phyloP scores from a whole-genome alignment of 1,284 basidiomycete species.

The Meira miltonrushii region DNA sequence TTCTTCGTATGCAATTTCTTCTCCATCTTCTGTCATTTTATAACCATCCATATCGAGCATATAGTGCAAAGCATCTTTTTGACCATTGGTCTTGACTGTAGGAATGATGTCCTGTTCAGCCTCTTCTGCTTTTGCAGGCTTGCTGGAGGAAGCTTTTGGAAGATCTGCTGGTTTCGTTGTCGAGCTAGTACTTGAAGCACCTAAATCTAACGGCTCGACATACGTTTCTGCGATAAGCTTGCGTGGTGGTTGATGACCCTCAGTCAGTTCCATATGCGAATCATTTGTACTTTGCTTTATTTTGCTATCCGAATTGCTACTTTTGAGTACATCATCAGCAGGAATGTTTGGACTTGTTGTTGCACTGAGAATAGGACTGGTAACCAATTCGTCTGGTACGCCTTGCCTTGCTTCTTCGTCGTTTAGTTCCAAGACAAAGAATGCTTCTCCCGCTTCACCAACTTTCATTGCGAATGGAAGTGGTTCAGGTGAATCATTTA shows the following conservation, averaged over 20 bases:
- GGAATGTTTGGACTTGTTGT: conserved; percentile 33
- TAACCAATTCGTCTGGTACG: conserved; percentile 86
- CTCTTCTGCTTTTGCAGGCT: not conserved
- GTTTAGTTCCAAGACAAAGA: conserved; percentile 97
- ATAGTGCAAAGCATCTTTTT: conserved; percentile 21
- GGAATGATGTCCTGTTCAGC: conserved; percentile 3
- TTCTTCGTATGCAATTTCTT: conserved; percentile 37
- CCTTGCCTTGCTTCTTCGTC: conserved; percentile 58
- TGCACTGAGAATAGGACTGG: conserved; percentile 64
- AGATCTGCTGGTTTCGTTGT: not conserved
- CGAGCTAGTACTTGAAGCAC: not conserved
- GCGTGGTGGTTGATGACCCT: not conserved
- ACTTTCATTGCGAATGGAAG: conserved; percentile 98
- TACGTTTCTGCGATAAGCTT: conserved; percentile 10
- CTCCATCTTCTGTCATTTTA: conserved; percentile 47
- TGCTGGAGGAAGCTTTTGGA: conserved; percentile 8
- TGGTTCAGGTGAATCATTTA: conserved; percentile 53
- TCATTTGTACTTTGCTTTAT: conserved; percentile 12
- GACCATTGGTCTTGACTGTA: not conserved
- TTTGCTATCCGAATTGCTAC: not conserved
- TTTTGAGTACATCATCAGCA: conserved; percentile 5
- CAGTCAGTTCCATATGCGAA: not conserved
- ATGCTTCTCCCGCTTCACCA: conserved; percentile 95
- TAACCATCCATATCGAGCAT: conserved; percentile 52
- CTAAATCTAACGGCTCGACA: conserved; percentile 5